Base-by-base conservation (phyloP, 192 early-diverging fungal species). In the Coemansia biformis region DNA sequence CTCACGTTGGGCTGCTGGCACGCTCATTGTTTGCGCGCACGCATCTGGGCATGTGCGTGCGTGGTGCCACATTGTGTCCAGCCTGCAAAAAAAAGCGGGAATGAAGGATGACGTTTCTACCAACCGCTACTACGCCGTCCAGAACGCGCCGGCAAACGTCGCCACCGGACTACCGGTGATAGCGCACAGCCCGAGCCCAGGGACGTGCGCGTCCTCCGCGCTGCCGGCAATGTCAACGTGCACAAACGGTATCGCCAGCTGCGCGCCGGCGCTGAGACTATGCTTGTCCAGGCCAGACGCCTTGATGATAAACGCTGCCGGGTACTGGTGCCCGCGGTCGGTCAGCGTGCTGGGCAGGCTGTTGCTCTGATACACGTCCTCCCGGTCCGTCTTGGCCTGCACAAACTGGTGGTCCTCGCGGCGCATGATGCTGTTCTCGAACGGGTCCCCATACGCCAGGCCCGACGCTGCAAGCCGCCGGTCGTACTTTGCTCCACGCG, bases 321-420 rank as follows among this genome's bases (percentile, higher is more conserved):
- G 91, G 64, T 81, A 91, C 59, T 88, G 85, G 57, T 93, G 91
- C 12, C 89, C 91, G 54, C 91, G 83, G 51, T 74, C 57, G 12
- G 87, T 93, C 62, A 65, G 51, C 4, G 77, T 81, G 44, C 82
- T 85, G 13, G 91, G 63, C 53, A 81, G 76, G 53, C 78, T 67
- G 61, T 91, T 91, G 51, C 86, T 83, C 63, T 91, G 89, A 32
- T 86, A 79, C 38, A 91, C 86, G 50, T 93, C 89, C 66, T 93
- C 89, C 15, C 78, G 73, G 24, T 82, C 71, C 5, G 82, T 73
- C 38, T 81, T 79, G 35, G 83, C 76, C 7, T 64, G 66, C 38
- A 89, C 78, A 44, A 76, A 75, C 8, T 68, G 73, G 29, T 81
- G 71, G 72, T 92, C 90, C 38, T 92, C 90, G 24, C 86, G 83